A percentile compares a stretch with the other conserved stretches of the same genome.
Evolutionary conservation across 225 moss, liverwort and hornwort species (phyloP).

Genomic region (Sphagnum contortum): DNA sequence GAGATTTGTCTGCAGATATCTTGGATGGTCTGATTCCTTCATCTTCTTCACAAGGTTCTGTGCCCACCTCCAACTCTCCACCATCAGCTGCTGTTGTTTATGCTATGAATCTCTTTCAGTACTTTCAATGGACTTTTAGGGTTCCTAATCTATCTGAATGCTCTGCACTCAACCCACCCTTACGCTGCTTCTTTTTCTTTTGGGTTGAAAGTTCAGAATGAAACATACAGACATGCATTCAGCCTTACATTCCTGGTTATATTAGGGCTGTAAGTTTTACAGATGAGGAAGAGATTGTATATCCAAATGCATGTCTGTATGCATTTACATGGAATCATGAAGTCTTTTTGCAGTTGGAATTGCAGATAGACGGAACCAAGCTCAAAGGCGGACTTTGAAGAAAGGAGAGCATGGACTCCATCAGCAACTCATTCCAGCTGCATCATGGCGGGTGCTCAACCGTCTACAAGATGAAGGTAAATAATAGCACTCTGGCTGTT

Average conservation of each 20-base stretch:
- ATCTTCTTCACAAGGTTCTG: not conserved
- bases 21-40: not conserved
- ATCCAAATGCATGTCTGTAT: not conserved
- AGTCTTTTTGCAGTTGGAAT: conserved; percentile 3
- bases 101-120: no score
- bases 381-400: conserved; percentile 48
- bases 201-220: no score
- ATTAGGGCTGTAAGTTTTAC: not conserved
- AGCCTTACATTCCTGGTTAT: not conserved
- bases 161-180: no score
- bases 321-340: not conserved
- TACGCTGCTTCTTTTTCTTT: no score
- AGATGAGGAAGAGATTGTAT: not conserved
- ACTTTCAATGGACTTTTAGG: no score
- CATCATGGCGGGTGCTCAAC: conserved; percentile 79
- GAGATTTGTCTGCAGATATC: not conserved
- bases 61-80: not conserved
- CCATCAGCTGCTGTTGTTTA: not conserved
- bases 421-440: conserved; percentile 61
- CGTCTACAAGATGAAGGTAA: conserved; percentile 63
- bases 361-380: conserved; percentile 46
- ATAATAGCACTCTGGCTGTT: not conserved
- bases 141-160: no score
- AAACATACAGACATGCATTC: no score
- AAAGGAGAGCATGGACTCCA: conserved; percentile 70